Evolutionary conservation across 306 rosid species (phyloP).

Genomic region (Lupinus albus): DNA sequence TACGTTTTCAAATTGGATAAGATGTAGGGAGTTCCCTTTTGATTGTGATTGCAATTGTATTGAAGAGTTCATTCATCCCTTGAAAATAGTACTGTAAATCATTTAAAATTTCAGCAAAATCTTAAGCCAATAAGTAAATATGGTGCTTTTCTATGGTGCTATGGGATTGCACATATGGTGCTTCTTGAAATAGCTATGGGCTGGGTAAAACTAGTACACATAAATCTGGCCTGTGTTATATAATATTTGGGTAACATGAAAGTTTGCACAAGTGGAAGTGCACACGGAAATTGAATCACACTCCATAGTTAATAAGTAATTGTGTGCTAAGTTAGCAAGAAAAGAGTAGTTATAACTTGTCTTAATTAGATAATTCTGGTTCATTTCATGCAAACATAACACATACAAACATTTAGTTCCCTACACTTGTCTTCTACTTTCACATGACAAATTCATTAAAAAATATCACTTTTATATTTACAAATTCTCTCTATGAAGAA

Average conservation of each 20-base stretch:
- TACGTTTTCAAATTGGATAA: constrained; percentile 6
- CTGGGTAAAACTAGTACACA: not conserved
- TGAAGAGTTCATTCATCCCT: not conserved
- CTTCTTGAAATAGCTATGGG: too few species aligned
- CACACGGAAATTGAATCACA: not conserved
- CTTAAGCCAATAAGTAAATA: too few species aligned
- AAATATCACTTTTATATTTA: not conserved
- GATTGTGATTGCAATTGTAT: constrained; percentile 1
- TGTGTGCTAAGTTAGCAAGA: too few species aligned
- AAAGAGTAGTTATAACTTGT: too few species aligned
- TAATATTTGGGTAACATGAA: not conserved
- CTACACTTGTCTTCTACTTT: not conserved
- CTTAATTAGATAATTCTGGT: not conserved
- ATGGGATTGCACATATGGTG: not conserved
- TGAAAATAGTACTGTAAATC: too few species aligned
- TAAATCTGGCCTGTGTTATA: not conserved
- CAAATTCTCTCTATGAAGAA: not conserved
- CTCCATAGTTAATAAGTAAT: not conserved
- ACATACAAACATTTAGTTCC: not conserved
- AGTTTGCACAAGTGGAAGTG: not conserved
- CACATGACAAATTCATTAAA: not conserved
- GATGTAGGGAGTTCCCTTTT: constrained; percentile 5
- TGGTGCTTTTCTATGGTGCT: too few species aligned
- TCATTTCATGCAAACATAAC: not conserved
- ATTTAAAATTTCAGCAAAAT: too few species aligned